Evolutionary conservation across 2,329 filamentous ascomycete species (phyloP).

Genomic region (Fusarium poae): DNA sequence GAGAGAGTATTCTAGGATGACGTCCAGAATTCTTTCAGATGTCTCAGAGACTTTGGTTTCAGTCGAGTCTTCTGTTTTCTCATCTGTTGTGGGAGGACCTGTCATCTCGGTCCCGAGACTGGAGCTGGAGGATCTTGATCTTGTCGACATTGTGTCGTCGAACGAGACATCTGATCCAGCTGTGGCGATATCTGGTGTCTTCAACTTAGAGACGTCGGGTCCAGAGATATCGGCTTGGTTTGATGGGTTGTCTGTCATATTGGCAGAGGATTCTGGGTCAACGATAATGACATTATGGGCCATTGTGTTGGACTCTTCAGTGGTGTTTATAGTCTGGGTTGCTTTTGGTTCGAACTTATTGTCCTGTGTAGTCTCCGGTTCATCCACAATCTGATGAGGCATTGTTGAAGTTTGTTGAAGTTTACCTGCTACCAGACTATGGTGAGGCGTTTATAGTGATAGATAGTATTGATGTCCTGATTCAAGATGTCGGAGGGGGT

Average conservation of each 20-base stretch:
- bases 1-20: not conserved
- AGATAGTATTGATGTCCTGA: not conserved
- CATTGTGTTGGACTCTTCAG: not conserved
- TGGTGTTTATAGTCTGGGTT: not conserved
- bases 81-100: not conserved
- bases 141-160: not conserved
- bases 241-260: not conserved
- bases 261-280: not conserved
- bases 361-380: not conserved
- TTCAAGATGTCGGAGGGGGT: not conserved
- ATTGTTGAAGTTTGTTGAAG: not conserved
- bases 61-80: not conserved
- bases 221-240: too few species aligned
- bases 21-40: not conserved
- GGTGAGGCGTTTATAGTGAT: not conserved
- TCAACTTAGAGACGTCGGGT: not conserved
- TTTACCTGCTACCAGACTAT: not conserved
- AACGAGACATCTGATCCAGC: not conserved
- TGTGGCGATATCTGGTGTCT: not conserved
- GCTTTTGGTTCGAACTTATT: not conserved
- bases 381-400: not conserved
- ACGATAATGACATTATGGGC: not conserved
- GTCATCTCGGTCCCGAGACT: not conserved
- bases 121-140: not conserved
- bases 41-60: not conserved